Evolutionary conservation across 805 yeast genomes (phyloP).

Genomic region (Wickerhamomyces mucosus): DNA sequence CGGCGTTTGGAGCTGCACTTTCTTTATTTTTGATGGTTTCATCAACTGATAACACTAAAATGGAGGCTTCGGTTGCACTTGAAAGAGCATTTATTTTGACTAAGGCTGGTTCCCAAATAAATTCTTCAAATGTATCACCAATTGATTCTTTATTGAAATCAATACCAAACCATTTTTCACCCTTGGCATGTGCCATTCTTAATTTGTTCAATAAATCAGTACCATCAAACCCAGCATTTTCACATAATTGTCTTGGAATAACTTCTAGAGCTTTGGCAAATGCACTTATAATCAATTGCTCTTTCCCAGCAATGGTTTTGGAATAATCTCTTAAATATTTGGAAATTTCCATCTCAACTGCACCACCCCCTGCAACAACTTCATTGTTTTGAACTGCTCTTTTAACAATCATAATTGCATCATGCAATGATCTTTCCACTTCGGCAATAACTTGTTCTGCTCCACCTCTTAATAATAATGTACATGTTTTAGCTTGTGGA

Average conservation of each 20-base stretch:
- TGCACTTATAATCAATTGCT: conserved; percentile 85
- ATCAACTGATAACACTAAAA: conserved; percentile 86
- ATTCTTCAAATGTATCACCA: conserved; percentile 74
- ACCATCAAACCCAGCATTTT: conserved; percentile 97
- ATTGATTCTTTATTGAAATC: conserved; percentile 80
- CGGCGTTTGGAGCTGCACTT: conserved; percentile 42
- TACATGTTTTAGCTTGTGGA: conserved; percentile 87
- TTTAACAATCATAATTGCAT: conserved; percentile 97
- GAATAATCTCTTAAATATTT: conserved; percentile 81
- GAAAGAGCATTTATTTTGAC: conserved; percentile 90
- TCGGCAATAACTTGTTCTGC: conserved; percentile 98
- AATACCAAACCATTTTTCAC: conserved; percentile 86
- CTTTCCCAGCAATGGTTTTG: conserved; percentile 87
- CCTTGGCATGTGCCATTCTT: conserved; percentile 90
- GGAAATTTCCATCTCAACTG: conserved; percentile 95
- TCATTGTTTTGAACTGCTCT: conserved; percentile 81
- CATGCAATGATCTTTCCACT: conserved; percentile 95
- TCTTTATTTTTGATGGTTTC: conserved; percentile 80
- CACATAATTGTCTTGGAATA: conserved; percentile 95
- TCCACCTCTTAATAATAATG: conserved; percentile 90
- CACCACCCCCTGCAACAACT: conserved; percentile 98
- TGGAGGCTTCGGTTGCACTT: conserved; percentile 96
- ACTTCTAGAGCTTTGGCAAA: conserved; percentile 93
- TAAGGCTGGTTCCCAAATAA: conserved; percentile 97
- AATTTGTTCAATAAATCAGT: conserved; percentile 87